Evolutionary conservation across 116 monocot species (phyloP).

Genomic region (Cymodocea nodosa): DNA sequence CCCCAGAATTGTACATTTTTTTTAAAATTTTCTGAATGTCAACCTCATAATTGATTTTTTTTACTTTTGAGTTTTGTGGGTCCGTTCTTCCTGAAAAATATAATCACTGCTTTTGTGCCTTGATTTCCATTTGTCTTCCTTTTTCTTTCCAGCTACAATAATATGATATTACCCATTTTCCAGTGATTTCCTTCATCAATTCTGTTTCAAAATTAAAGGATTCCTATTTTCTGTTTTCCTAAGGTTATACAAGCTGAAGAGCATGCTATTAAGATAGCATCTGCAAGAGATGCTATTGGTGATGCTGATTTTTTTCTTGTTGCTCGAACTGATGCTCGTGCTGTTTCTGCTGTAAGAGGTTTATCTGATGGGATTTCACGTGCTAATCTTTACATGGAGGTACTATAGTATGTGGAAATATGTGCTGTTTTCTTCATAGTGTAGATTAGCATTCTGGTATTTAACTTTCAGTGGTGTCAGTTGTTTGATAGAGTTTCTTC

Average conservation of each 20-base stretch:
- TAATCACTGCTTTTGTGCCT: neutral
- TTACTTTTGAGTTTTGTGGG: neutral
- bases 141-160: no score
- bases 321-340: constrained; percentile 63
- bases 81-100: neutral
- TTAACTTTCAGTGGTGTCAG: no score
- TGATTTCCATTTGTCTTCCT: neutral
- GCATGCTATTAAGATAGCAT: constrained; percentile 52
- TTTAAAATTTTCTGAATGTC: neutral
- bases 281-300: constrained; percentile 56
- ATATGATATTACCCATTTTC: no score
- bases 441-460: no score
- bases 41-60: neutral
- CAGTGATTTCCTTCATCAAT: no score
- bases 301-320: constrained; percentile 61
- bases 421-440: no score
- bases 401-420: constrained; percentile 5
- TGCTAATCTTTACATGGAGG: constrained; percentile 67
- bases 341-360: constrained; percentile 32
- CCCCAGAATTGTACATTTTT: no score
- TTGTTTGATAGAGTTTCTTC: no score
- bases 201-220: no score
- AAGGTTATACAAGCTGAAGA: constrained; percentile 62
- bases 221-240: no score
- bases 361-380: constrained; percentile 44